Conservation (phyloP, 306 rosid species). For the Cyamopsis tetragonoloba region DNA sequence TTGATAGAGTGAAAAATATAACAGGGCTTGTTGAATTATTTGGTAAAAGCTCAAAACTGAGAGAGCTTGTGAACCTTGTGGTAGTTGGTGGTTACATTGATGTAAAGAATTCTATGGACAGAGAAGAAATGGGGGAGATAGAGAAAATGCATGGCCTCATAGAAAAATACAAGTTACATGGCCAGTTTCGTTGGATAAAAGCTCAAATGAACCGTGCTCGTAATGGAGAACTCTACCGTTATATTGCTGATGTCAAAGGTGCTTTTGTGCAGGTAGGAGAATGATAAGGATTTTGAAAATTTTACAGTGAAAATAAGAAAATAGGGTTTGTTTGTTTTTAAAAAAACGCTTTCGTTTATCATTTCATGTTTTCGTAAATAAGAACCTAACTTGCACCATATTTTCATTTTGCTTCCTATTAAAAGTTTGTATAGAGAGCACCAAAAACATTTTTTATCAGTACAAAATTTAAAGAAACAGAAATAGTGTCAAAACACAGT, state of each 20-base stretch:
- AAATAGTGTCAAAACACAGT: too few relatives aligned
- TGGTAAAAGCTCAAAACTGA: slow-evolving; percentile 54
- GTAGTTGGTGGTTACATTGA: slow-evolving; percentile 61
- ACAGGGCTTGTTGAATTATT: slow-evolving; percentile 66
- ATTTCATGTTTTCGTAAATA: too few relatives aligned
- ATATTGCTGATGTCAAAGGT: slow-evolving; percentile 62
- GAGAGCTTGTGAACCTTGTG: slow-evolving; percentile 66
- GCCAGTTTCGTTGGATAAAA: slow-evolving; percentile 67
- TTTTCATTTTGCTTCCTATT: too few relatives aligned
- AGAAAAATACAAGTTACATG: slow-evolving; percentile 43
- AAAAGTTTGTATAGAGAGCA: too few relatives aligned
- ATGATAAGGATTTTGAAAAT: background rate
- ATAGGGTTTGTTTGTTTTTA: too few relatives aligned
- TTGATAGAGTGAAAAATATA: slow-evolving; percentile 57
- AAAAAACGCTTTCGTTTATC: too few relatives aligned
- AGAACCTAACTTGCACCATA: too few relatives aligned
- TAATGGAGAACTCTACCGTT: slow-evolving; percentile 72
- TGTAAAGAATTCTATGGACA: slow-evolving; percentile 48
- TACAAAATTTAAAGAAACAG: too few relatives aligned
- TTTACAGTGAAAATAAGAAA: too few relatives aligned
- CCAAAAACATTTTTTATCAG: too few relatives aligned
- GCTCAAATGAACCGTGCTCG: slow-evolving; percentile 68
- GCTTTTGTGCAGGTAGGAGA: slow-evolving; percentile 65
- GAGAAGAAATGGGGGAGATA: slow-evolving; percentile 68
- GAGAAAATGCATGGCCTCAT: slow-evolving; percentile 67